Evolutionary conservation across 805 yeast species (phyloP), one percentile per base, ranked within the genome.

Genomic region (Cyberlindnera nakhonratchasimensis): DNA sequence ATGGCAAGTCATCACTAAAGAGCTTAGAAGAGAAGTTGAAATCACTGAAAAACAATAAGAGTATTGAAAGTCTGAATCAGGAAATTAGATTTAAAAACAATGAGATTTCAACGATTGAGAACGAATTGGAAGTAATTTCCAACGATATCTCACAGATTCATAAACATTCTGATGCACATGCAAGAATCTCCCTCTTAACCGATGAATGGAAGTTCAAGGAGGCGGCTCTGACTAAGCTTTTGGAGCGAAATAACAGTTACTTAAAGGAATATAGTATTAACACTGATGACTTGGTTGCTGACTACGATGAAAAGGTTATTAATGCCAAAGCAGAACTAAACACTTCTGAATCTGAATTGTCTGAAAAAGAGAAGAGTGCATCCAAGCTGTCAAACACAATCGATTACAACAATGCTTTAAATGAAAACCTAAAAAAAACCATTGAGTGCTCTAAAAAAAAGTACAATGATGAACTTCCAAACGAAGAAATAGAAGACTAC

Each of bases 91-190:
- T 55, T 0, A 66, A 66, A 8, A 73, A 75, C 33, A 51, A 56
- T 10, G 54, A 63, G 25, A 61, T 78, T 8, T 37, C 59, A 2
- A 31, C 55, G 3, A 18, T 68, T 4, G 80, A 76, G 48, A 51
- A 56, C 16, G 70, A 71, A 18, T 54, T 80, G 10, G 93, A 86
- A 9, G 69, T 67, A 0, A 53, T 80, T 13, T 73, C 74, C 42
- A 69, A 69, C 14, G 71, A 76, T 17, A 66, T 86, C 12, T 55
- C 75, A 5, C 62, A 65, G 13, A 70, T 75, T 4, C 81, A 76
- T 51, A 71, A 73, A 51, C 82, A 77, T 53, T 67, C 84, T 1
- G 89, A 80, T 37, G 52, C 71, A 3, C 66, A 75, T 46, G 82
- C 87, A 1, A 78, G 75, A 47, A 53, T 79, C 4, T 66, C 71